Conservation (phyloP, 495 filamentous ascomycete species). For the Aspergillus steynii region DNA sequence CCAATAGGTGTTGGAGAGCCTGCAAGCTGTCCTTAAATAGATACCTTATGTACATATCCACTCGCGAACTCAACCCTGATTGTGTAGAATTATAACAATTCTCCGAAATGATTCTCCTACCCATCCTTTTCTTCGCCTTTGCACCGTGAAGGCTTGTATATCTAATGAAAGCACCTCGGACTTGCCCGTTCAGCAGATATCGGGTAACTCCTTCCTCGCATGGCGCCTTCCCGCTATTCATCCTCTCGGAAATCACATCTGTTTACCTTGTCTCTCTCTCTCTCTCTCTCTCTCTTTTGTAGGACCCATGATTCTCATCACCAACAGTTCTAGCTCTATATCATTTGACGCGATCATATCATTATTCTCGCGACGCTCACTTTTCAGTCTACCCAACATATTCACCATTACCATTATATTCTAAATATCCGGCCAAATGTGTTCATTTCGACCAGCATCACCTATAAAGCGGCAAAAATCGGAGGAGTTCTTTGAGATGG, state of each 20-base stretch:
- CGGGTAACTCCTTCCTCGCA: neutral
- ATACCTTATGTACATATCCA: constrained; percentile 49
- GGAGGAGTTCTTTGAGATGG: too few relatives aligned
- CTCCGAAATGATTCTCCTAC: constrained; percentile 25
- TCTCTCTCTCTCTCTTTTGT: neutral
- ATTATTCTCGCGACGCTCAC: neutral
- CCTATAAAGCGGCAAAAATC: neutral
- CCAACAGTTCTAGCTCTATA: neutral
- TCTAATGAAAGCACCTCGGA: neutral
- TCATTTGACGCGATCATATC: neutral
- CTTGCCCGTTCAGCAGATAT: neutral
- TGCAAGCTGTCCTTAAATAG: constrained; percentile 76
- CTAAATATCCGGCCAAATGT: neutral
- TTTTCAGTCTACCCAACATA: neutral
- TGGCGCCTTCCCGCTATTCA: neutral
- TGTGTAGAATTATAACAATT: constrained; percentile 50
- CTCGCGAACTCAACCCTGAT: constrained; percentile 32
- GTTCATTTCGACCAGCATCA: neutral
- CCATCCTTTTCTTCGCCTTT: constrained; percentile 16
- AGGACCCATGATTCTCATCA: neutral
- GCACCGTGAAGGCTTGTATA: neutral
- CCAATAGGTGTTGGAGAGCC: constrained; percentile 66
- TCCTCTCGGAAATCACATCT: neutral
- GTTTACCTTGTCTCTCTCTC: neutral
- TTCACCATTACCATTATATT: neutral